Base-by-base conservation (phyloP, 164 flowering plant species). In the Tinospora cordifolia region DNA sequence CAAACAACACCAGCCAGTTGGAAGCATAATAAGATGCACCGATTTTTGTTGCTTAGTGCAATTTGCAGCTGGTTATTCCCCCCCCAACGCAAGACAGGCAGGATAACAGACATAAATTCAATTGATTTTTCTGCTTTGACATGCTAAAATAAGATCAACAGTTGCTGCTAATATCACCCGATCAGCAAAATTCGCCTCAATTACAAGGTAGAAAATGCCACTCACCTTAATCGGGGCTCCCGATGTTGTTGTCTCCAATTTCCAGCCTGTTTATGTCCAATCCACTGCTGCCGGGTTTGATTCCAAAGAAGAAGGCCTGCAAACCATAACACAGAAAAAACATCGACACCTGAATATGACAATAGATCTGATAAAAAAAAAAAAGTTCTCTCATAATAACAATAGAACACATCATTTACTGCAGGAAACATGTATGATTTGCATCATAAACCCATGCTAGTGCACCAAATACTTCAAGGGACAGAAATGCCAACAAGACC, bases 271-370 rank as follows among this genome's bases (percentile, higher is more conserved):
- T 75, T 73, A 78, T 62, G 76, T 83, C 84, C 90, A 70, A 74
- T 49, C 93, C 93, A 88, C 71, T 84, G 88, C 67, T 79, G 83
- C 79, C 93, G 83, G 46, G 71, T 83, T 69, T 88, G 87, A 73
- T 81, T 83, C 93, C 93, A 88, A 62, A 79, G 85, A 76, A 80
- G 79, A 79, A 82, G 83, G 66, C 93, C 93, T 88, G 84, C 60
- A 75, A 71, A 8, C 13, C 72, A 38, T 8, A 71, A 60, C 13
- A 51, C 59, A 51, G 19, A 51, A 22, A 51, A 51, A 51, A n/a
- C 59, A 51, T 51, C n/a, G n/a, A 17, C 21, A 51, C 19, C 17
- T 51, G 59, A 51, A 51, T 51, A 4, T 51, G 19, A 51, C 24
- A 17, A 51, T 51, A 51, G 22, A 51, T 51, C 59, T 51, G 59